A percentile compares a stretch with the other conserved stretches of the same genome.
Conservation (phyloP, 2,329 filamentous ascomycete species). For the Penicillium sp. region DNA sequence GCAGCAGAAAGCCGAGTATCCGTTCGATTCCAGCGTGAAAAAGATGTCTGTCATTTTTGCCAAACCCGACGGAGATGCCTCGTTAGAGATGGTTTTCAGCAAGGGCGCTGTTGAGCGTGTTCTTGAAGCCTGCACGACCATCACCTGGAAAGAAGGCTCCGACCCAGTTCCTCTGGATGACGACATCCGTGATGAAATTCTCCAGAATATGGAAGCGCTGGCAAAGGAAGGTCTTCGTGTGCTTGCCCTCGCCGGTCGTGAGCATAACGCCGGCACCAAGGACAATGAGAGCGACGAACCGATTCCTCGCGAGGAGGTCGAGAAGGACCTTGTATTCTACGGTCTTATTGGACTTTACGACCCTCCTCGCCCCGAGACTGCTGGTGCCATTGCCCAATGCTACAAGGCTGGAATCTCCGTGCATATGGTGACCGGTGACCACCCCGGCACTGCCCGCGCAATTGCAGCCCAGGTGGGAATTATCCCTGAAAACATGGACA, state of each 20-base stretch:
- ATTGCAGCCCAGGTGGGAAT: slow-evolving; percentile 77
- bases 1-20: slow-evolving; percentile 62
- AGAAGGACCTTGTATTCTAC: slow-evolving; percentile 64
- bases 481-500: slow-evolving; percentile 58
- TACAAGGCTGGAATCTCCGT: slow-evolving; percentile 69
- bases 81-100: slow-evolving; percentile 35
- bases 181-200: slow-evolving; percentile 51
- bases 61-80: slow-evolving; percentile 16
- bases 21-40: slow-evolving; percentile 69
- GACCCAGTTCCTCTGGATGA: slow-evolving; percentile 47
- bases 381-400: slow-evolving; percentile 64
- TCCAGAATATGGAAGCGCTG: slow-evolving; percentile 64
- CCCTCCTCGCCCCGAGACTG: slow-evolving; percentile 75
- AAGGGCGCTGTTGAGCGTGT: slow-evolving; percentile 62
- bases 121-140: slow-evolving; percentile 56
- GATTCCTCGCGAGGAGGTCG: slow-evolving; percentile 55
- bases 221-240: slow-evolving; percentile 64
- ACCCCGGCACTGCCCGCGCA: slow-evolving; percentile 70
- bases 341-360: slow-evolving; percentile 86
- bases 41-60: slow-evolving; percentile 68
- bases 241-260: slow-evolving; percentile 56
- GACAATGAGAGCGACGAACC: slow-evolving; percentile 17
- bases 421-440: slow-evolving; percentile 81
- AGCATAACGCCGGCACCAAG: slow-evolving; percentile 7
- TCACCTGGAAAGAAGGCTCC: slow-evolving; percentile 42